These are phyloP conservation scores for Crithidia fasciculata DNA, from an alignment of 208 protist species.

Conservation along the genomic window DNA sequence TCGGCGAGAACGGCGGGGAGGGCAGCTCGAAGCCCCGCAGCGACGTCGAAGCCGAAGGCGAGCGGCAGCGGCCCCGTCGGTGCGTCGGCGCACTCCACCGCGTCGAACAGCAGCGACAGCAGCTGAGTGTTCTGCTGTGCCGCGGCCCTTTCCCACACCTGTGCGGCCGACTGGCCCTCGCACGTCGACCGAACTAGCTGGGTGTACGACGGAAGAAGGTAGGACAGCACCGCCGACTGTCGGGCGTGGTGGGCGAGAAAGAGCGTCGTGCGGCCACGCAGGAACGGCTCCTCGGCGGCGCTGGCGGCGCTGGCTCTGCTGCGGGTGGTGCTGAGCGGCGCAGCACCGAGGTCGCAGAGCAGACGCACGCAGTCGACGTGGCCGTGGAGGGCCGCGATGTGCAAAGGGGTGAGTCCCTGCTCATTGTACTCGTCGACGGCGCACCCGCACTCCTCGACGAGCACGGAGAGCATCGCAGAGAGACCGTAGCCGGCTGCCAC, in stretches of 20 bases:
- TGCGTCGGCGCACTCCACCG: slow-evolving; percentile 32
- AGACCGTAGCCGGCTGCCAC: slow-evolving; percentile 49
- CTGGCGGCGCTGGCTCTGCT: background rate
- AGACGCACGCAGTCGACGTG: slow-evolving; percentile 40
- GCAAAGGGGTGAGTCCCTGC: slow-evolving; percentile 48
- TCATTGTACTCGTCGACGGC: slow-evolving; percentile 43
- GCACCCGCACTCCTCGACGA: slow-evolving; percentile 48
- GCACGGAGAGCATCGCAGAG: slow-evolving; percentile 25
- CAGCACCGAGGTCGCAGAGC: slow-evolving; percentile 38
- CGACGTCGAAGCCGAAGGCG: slow-evolving; percentile 15
- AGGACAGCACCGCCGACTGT: slow-evolving; percentile 25
- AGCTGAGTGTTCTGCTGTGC: slow-evolving; percentile 16
- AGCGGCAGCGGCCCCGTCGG: slow-evolving; percentile 16
- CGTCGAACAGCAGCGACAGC: slow-evolving; percentile 52
- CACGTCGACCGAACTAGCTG: slow-evolving; percentile 9
- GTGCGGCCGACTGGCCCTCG: slow-evolving; percentile 5
- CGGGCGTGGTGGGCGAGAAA: slow-evolving; percentile 60
- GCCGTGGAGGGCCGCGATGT: slow-evolving; percentile 48
- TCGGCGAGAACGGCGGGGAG: slow-evolving; percentile 32
- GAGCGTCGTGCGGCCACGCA: slow-evolving; percentile 34
- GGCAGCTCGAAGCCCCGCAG: slow-evolving; percentile 19
- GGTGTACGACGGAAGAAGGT: slow-evolving; percentile 18
- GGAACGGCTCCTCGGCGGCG: slow-evolving; percentile 1
- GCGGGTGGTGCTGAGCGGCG: slow-evolving; percentile 25
- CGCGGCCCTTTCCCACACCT: slow-evolving; percentile 17